Evolutionary conservation across 805 yeast species (phyloP).

Genomic region (Candida arabinofermentans): DNA sequence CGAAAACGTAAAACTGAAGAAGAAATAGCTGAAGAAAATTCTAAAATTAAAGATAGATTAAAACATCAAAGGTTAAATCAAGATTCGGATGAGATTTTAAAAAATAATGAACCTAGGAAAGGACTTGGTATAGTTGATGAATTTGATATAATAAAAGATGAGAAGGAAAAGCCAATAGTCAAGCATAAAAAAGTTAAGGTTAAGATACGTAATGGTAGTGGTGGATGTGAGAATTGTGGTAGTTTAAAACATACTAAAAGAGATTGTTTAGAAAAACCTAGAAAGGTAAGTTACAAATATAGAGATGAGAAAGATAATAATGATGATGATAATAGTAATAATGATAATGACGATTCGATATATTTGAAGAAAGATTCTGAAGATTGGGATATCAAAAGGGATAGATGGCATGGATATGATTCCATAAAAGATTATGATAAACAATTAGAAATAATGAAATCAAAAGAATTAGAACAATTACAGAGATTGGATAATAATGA

Average conservation of each 20-base stretch:
- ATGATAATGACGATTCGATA: conserved; percentile 8
- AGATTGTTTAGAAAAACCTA: conserved; percentile 60
- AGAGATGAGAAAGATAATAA: conserved; percentile 25
- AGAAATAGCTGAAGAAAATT: conserved; percentile 16
- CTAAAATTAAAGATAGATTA: conserved; percentile 39
- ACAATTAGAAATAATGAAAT: conserved; percentile 45
- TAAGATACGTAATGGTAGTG: conserved; percentile 10
- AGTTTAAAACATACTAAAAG: conserved; percentile 41
- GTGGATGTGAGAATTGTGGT: conserved; percentile 59
- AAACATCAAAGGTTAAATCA: conserved; percentile 54
- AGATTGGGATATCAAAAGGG: conserved; percentile 69
- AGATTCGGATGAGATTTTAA: conserved; percentile 34
- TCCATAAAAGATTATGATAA: conserved; percentile 52
- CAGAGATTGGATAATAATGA: conserved; percentile 28
- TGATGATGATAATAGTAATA: conserved; percentile 10
- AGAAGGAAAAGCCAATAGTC: conserved; percentile 3
- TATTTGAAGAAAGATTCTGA: conserved; percentile 26
- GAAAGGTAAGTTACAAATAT: conserved; percentile 35
- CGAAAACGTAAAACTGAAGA: conserved; percentile 26
- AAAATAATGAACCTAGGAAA: conserved; percentile 45
- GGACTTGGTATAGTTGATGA: conserved; percentile 58
- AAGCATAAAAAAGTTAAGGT: conserved; percentile 5
- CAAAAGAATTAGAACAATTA: conserved; percentile 40
- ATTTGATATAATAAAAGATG: conserved; percentile 21
- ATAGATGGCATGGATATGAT: conserved; percentile 80